Base-by-base conservation (phyloP, 1,284 basidiomycete genomes). In the Boletus smithii region DNA sequence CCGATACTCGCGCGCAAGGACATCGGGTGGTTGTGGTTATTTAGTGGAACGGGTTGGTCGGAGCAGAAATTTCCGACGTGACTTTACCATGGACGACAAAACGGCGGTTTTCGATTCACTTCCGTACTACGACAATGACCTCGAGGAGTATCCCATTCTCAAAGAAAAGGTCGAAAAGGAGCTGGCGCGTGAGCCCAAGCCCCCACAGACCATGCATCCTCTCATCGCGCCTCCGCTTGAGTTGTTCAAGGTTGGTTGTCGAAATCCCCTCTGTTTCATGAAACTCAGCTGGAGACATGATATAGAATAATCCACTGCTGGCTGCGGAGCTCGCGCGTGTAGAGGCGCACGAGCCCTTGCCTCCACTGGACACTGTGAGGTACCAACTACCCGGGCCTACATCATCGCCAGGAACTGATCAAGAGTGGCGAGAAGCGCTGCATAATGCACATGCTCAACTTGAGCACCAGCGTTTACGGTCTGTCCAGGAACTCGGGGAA, bases 111-210 rank as follows among this genome's bases (percentile, higher is more conserved):
- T 92, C 56, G 94, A 97, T 69, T 90, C 92, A 18, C 76, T 97
- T 49, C 92, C 95, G 11, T 97, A 97, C 71, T 94, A 91, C 62
- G 95, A 98, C 72, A 88, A 91, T 63, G 93, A 97, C 61, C 75
- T 95, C 38, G 90, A 95, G 53, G 77, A 77, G 46, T 79, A 83
- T 51, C 86, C 90, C 3, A 69, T 80, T 48, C 71, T 89, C 50
- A 81, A 79, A 59, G 76, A 83, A 58, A 83, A 83, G 58, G 89
- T 92, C 11, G 83, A 87, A 49, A 75, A 74, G 51, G 85, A 89
- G 63, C 70, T 91, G 42, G 83, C 82, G 23, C 74, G 77, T 17
- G 81, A 90, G 63, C 75, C 79, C 36, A 81, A 80, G 57, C 74
- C 74, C 18, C 71, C 76, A 27, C 63, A 72, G 50, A 67, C 68